Conservation (phyloP, 768 basidiomycete genomes). For the Cystobasidium tubakii region DNA sequence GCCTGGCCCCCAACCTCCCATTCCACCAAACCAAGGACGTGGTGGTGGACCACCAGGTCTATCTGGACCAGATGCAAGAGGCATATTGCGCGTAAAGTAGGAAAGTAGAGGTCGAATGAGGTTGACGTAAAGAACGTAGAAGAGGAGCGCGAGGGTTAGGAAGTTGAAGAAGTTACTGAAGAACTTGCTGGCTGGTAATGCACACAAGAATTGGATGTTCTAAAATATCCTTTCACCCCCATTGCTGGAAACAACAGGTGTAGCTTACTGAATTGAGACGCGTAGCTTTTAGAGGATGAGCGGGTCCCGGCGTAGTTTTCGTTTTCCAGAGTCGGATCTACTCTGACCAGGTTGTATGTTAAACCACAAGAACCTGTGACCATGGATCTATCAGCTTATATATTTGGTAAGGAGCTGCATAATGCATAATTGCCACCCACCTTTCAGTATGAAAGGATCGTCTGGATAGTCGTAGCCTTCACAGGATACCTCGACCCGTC, state of each 20-base stretch:
- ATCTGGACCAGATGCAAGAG: not conserved
- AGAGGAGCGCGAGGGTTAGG: conserved; percentile 1
- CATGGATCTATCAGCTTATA: not conserved
- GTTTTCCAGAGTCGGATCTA: conserved; percentile 27
- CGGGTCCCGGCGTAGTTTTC: not conserved
- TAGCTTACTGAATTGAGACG: conserved; percentile 16
- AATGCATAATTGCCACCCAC: not conserved
- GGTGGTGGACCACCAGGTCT: conserved; percentile 20
- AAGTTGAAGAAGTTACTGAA: conserved; percentile 31
- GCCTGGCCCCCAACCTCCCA: conserved; percentile 23
- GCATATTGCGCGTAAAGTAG: conserved; percentile 23
- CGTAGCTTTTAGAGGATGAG: not conserved
- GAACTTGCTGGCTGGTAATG: conserved; percentile 6
- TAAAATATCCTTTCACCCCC: too few relatives aligned
- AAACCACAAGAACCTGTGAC: conserved; percentile 37
- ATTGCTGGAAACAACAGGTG: not conserved
- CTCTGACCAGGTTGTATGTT: conserved; percentile 34
- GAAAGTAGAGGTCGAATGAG: conserved; percentile 11
- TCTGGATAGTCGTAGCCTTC: conserved; percentile 35
- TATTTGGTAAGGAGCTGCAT: not conserved
- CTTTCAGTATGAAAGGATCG: conserved; percentile 39
- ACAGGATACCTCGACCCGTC: conserved; percentile 31
- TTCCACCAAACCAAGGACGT: conserved; percentile 28
- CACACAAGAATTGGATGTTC: not conserved
- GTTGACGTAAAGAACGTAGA: conserved; percentile 22